Conservation (phyloP, 352 stramenopile species). For the Phytophthora melonis region DNA sequence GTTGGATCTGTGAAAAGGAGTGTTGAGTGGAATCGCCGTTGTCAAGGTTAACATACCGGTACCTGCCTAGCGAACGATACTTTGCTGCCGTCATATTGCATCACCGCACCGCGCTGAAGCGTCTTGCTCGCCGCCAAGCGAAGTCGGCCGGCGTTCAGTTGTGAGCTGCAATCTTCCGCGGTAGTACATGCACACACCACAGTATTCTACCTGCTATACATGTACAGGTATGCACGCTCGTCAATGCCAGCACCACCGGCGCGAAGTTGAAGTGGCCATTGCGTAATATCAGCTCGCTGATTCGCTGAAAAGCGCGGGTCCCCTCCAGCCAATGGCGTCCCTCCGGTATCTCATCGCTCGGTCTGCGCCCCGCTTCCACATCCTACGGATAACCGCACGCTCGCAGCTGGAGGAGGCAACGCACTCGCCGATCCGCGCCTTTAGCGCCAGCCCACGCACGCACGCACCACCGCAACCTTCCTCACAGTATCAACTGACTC, state of each 20-base stretch:
- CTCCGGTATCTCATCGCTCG: background rate
- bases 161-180: no score
- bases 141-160: no score
- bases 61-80: no score
- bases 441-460: background rate
- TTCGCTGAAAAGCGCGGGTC: constrained; percentile 17
- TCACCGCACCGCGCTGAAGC: no score
- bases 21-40: no score
- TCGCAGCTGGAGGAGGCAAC: constrained; percentile 9
- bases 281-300: constrained; percentile 9
- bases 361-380: constrained; percentile 4
- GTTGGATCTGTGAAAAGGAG: no score
- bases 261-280: constrained; percentile 20
- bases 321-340: constrained; percentile 17
- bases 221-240: no score
- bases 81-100: no score
- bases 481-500: background rate
- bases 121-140: no score
- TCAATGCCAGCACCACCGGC: background rate
- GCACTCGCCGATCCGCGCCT: constrained; percentile 14
- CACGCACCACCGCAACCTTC: constrained; percentile 7
- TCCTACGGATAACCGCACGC: background rate
- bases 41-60: no score
- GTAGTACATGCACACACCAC: no score
- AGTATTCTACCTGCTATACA: no score